These are phyloP conservation scores for Musa itinerans DNA, from an alignment of 176 grass and related monocot species.

Conservation along the genomic window DNA sequence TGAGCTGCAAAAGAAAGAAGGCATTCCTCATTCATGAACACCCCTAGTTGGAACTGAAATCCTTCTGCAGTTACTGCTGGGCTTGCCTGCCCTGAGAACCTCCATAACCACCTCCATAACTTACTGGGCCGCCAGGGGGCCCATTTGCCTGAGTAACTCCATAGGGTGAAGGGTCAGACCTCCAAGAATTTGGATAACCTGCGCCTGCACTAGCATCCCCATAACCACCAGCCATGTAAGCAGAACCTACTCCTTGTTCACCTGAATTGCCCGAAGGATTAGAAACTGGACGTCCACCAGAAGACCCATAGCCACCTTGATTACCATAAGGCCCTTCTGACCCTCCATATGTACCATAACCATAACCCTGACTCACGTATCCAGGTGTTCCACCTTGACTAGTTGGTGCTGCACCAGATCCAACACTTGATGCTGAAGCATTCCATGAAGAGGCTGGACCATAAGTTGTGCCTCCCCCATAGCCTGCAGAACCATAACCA, in stretches of 20 bases:
- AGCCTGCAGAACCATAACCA: conserved; percentile 66
- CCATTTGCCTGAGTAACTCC: conserved; percentile 55
- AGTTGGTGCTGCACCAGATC: conserved; percentile 38
- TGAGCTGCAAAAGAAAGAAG: conserved; percentile 1
- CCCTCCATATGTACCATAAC: conserved; percentile 74
- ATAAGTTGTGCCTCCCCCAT: conserved; percentile 57
- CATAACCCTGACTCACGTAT: conserved; percentile 76
- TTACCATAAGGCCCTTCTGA: conserved; percentile 58
- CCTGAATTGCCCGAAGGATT: conserved; percentile 45
- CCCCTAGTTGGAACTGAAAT: background rate
- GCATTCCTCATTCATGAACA: background rate
- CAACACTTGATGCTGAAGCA: conserved; percentile 37
- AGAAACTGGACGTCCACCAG: conserved; percentile 33
- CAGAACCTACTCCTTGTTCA: conserved; percentile 27
- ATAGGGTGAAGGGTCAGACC: conserved; percentile 69
- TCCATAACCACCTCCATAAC: conserved; percentile 79
- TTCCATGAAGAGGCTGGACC: conserved; percentile 43
- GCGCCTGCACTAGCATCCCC: conserved; percentile 44
- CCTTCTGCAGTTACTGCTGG: conserved; percentile 33
- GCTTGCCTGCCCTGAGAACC: conserved; percentile 64
- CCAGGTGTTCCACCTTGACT: conserved; percentile 48
- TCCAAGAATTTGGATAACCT: conserved; percentile 70
- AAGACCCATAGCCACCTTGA: conserved; percentile 56
- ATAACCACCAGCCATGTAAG: conserved; percentile 56
- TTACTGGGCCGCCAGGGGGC: conserved; percentile 49